Percentiles rank a stretch among this genome's conserved stretches.
Conservation (phyloP, 345 rosid species). For the Eucalyptus albens region DNA sequence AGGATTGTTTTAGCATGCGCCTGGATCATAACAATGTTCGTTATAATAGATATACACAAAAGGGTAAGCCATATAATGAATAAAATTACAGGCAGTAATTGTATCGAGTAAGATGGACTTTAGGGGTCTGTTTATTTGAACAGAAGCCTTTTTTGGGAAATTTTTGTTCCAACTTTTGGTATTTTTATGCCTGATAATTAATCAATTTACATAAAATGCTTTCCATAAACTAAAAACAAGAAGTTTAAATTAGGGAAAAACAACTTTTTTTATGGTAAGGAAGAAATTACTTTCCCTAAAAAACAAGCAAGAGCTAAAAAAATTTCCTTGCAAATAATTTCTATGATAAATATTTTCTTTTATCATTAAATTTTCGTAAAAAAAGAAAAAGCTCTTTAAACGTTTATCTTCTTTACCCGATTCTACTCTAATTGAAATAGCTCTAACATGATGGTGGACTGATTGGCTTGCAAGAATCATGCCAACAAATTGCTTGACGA, state of each 20-base stretch:
- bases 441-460: not conserved
- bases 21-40: not conserved
- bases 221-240: not conserved
- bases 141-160: not conserved
- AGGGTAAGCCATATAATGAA: not conserved
- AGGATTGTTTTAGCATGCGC: not conserved
- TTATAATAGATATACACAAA: not conserved
- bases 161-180: not conserved
- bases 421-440: not conserved
- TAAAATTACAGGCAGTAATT: not conserved
- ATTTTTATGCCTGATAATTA: not conserved
- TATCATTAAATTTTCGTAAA: not conserved
- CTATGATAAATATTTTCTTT: not conserved
- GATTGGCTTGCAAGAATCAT: not conserved
- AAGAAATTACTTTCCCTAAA: not conserved
- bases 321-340: not conserved
- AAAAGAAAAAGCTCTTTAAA: not conserved
- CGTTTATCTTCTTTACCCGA: not conserved
- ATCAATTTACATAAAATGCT: not conserved
- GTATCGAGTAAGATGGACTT: not conserved
- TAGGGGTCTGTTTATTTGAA: not conserved
- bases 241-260: not conserved
- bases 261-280: fast-evolving
- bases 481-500: not conserved
- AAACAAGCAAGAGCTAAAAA: not conserved